These are phyloP conservation scores for Mycena venus DNA, from an alignment of 768 basidiomycete species.

Conservation along the genomic window DNA sequence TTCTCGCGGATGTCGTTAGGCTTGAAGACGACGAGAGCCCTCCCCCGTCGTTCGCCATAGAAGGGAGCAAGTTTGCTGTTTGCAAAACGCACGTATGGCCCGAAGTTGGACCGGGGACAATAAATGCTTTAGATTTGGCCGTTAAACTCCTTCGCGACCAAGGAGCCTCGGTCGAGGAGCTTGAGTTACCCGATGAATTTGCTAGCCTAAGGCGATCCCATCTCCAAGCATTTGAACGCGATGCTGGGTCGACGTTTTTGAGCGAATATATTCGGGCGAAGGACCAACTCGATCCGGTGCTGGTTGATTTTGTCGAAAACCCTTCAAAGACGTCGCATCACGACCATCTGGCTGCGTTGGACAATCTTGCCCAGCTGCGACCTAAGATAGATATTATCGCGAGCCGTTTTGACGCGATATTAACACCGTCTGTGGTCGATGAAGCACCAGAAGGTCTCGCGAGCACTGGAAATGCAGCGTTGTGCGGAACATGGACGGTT, in stretches of 20 bases:
- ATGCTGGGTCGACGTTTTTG: conserved; percentile 22
- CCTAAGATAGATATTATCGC: conserved; percentile 31
- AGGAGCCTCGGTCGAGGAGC: conserved; percentile 31
- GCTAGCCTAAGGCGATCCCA: conserved; percentile 4
- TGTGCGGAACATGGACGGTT: conserved; percentile 36
- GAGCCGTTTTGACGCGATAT: conserved; percentile 24
- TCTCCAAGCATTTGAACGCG: conserved; percentile 12
- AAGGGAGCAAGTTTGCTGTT: conserved; percentile 25
- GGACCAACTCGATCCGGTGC: conserved; percentile 20
- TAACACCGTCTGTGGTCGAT: conserved; percentile 27
- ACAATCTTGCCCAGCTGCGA: conserved; percentile 30
- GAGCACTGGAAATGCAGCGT: conserved; percentile 24
- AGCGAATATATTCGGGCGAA: conserved; percentile 29
- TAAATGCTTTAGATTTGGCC: conserved; percentile 22
- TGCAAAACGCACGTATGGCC: conserved; percentile 35
- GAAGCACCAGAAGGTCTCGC: conserved; percentile 28
- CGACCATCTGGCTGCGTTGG: conserved; percentile 26
- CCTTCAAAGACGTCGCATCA: conserved; percentile 1
- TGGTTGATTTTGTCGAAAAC: conserved; percentile 32
- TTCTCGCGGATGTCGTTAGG: conserved; percentile 30
- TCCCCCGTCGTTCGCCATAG: conserved; percentile 2
- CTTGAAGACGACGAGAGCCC: conserved; percentile 29
- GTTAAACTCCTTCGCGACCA: conserved; percentile 23
- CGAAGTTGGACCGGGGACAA: conserved; percentile 29
- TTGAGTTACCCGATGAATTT: conserved; percentile 33